phyloP scores from a whole-genome alignment of 805 yeast genomes.

The Candida anglica region DNA sequence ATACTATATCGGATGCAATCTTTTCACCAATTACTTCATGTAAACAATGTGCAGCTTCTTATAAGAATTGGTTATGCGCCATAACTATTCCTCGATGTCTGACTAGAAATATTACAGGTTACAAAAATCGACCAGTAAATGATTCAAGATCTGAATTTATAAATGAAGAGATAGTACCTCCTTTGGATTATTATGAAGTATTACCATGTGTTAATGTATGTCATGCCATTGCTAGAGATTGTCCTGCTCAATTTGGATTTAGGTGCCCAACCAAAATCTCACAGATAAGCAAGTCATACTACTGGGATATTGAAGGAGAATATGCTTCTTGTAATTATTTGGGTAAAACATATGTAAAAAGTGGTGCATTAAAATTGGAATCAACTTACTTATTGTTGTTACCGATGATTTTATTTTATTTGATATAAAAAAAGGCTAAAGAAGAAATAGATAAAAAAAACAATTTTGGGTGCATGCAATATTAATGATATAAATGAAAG shows the following conservation, averaged over 20 bases:
- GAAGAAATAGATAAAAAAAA: not conserved
- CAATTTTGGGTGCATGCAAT: too few species aligned
- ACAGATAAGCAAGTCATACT: constrained; percentile 38
- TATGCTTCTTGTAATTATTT: constrained; percentile 36
- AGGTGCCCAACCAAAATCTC: constrained; percentile 56
- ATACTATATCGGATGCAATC: constrained; percentile 56
- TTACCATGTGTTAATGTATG: constrained; percentile 86
- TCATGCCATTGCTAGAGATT: constrained; percentile 70
- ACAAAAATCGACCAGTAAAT: constrained; percentile 41
- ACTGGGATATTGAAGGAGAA: constrained; percentile 28
- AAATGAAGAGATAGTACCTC: constrained; percentile 45
- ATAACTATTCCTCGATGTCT: constrained; percentile 86
- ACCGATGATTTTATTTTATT: not conserved
- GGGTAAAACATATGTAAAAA: constrained; percentile 14
- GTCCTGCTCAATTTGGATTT: constrained; percentile 77
- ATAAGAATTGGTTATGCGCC: constrained; percentile 86
- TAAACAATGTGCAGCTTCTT: constrained; percentile 63
- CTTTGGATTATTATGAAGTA: constrained; percentile 69
- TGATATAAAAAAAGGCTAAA: not conserved
- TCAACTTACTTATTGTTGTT: constrained; percentile 12
- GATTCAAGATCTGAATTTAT: constrained; percentile 61
- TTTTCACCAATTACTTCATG: constrained; percentile 78
- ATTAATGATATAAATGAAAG: too few species aligned
- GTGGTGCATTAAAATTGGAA: constrained; percentile 6
- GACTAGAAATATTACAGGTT: constrained; percentile 42